Evolutionary conservation across 2,329 filamentous ascomycete genomes (phyloP), one percentile per base, ranked within the genome.

Genomic region (Didymellaceae sp.): DNA sequence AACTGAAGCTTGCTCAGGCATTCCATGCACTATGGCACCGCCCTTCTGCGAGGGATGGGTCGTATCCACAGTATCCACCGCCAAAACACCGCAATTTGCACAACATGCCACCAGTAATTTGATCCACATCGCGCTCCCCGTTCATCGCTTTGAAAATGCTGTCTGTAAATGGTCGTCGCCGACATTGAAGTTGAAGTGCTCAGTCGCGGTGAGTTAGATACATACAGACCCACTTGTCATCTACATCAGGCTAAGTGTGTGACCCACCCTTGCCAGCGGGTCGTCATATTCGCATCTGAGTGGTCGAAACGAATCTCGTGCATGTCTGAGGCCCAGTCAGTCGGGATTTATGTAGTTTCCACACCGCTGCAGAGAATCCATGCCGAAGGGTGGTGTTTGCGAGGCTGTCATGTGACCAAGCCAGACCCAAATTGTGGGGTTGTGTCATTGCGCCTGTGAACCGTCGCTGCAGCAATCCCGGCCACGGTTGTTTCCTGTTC

Each of bases 141-240:
- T 28, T 43, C 21, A 41, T 43, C 24, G 18, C 11, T 26, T 22
- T 17, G 24, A 45, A 14, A 20, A 37, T n/a, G n/a, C 18, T 28
- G 26, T 16, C 17, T 52, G 32, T 38, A 24, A 26, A 38, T 6
- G 24, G 42, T 42, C 30, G 18, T 42, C 48, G 47, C 48, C 50
- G 56, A 49, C 39, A 43, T 41, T 31, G 28, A 42, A 45, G 34
- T 54, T 20, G 37, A 21, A 30, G 35, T 49, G 17, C 43, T 55
- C 37, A 54, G 54, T 55, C 62, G 47, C 59, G 62, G 64, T 66
- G 62, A 63, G 57, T 43, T 58, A 45, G 40, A 52, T 46, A 45
- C 54, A 55, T 52, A 40, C 52, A 40, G 50, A 54, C 43, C 58
- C 57, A 58, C 52, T 50, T 52, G 40, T 45, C 21, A 52, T 32